A percentile compares a stretch with the other conserved stretches of the same genome.
phyloP scores from a whole-genome alignment of 2,329 filamentous ascomycete species.

The Cercospora brassicicola region DNA sequence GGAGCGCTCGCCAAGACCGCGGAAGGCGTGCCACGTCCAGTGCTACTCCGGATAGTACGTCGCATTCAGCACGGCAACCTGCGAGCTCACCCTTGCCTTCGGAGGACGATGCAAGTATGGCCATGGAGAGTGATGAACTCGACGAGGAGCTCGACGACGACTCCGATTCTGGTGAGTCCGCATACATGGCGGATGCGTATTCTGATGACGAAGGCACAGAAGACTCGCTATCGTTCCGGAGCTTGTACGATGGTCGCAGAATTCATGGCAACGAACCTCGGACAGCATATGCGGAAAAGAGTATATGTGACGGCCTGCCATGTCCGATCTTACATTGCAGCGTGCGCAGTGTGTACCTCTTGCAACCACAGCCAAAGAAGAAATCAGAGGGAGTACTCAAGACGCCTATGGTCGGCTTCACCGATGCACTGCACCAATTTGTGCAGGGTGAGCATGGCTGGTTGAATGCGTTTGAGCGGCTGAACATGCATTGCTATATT shows the following conservation, averaged over 20 bases:
- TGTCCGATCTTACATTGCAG: conserved; percentile 46
- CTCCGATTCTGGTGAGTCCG: conserved; percentile 1
- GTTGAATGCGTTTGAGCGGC: conserved; percentile 48
- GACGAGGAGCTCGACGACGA: neutral
- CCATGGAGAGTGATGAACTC: neutral
- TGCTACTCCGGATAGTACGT: neutral
- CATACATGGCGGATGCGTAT: conserved; percentile 13
- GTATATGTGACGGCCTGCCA: conserved; percentile 37
- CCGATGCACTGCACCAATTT: conserved; percentile 39
- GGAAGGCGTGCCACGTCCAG: conserved; percentile 7
- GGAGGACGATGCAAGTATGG: neutral
- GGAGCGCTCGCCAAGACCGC: neutral
- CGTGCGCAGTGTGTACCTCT: conserved; percentile 47
- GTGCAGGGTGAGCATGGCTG: conserved; percentile 31
- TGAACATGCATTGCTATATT: conserved; percentile 65
- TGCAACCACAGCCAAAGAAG: conserved; percentile 39
- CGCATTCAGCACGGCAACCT: conserved; percentile 4
- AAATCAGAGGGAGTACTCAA: conserved; percentile 13
- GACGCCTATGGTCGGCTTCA: conserved; percentile 41
- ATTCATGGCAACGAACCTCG: conserved; percentile 33
- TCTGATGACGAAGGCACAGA: conserved; percentile 32
- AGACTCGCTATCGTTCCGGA: conserved; percentile 27
- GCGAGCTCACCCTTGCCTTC: conserved; percentile 8
- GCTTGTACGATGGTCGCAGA: conserved; percentile 31
- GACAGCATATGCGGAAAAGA: conserved; percentile 28